Evolutionary conservation across 495 filamentous ascomycete species (phyloP), one percentile per base, ranked within the genome.

Genomic region (Xylaria bambusicola): DNA sequence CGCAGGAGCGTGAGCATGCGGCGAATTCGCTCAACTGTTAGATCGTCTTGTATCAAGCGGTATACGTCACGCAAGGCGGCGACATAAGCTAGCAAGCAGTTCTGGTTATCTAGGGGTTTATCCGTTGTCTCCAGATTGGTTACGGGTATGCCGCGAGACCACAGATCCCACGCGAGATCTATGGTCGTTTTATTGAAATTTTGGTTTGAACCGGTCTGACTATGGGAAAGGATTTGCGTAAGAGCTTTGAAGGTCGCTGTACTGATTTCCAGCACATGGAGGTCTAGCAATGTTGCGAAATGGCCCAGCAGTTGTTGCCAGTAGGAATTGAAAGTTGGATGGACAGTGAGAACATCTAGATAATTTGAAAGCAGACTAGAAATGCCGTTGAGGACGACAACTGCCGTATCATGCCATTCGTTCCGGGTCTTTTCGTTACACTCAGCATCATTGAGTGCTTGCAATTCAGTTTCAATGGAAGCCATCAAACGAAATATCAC

Each of bases 1-100:
- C 75, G 75, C 9, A 94, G 68, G 75, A 88, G 75, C 73, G 80
- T 63, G 76, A 84, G 66, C 87, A 92, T 73, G 72, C 73, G 67
- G 72, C 80, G 77, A 13, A 92, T 81, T 36, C 85, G 81, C 20
- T 83, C 77, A 13, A 80, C 71, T 40, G 79, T 78, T 38, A 96
- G 70, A 46, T 84, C 80, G 5, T 79, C 73, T 61, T 89, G 82
- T 47, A 90, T 84, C n/a, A 97, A 77, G 1, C 87, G 82, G 64
- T 96, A 93, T 2, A 98, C 79, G 62, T 93, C 88, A 60, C 87
- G 80, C 47, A 94, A 83, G 9, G 86, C 80, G 31, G 85, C 80
- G 13, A 96, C 78, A 75, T 96, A 97, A 10, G 93, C 89, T 24
- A 88, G 67, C 10, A 91, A 79, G 27, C 90, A 88, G 42, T 86